Conservation (phyloP, 176 grass and related monocot species). For the Phyllostachys edulis region DNA sequence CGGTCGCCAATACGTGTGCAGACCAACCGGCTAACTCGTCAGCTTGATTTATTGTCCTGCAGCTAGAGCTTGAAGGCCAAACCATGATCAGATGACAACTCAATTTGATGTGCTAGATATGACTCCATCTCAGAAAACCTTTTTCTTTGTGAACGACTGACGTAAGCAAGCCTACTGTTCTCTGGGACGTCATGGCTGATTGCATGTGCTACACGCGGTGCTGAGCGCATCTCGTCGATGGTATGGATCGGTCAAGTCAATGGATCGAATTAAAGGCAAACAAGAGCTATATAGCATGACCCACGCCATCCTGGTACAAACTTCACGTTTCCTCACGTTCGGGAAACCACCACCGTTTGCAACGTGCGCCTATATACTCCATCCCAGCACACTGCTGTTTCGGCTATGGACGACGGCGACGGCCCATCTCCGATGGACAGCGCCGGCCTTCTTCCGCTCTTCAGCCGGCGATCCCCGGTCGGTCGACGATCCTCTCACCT, state of each 20-base stretch:
- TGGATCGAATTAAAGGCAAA: neutral
- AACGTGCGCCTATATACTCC: neutral
- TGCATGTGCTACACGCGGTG: neutral
- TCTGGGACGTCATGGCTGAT: neutral
- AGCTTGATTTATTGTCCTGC: too few relatives aligned
- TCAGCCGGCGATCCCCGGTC: neutral
- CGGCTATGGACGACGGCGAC: constrained; percentile 31
- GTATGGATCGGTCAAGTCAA: constrained; percentile 7
- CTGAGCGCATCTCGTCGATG: neutral
- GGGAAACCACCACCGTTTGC: neutral
- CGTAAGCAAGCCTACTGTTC: too few relatives aligned
- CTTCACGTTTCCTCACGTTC: neutral
- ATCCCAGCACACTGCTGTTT: neutral
- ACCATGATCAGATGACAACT: too few relatives aligned
- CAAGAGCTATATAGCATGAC: neutral
- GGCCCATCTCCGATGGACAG: constrained; percentile 3
- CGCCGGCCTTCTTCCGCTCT: constrained; percentile 1
- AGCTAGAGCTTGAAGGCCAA: too few relatives aligned
- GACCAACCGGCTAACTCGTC: neutral
- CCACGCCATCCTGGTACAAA: neutral
- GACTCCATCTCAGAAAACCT: too few relatives aligned
- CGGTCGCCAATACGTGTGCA: neutral
- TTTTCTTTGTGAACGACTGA: too few relatives aligned
- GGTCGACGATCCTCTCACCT: neutral
- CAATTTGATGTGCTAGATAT: too few relatives aligned